Evolutionary conservation across 257 asterid genomes (phyloP), one percentile per base, ranked within the genome.

Genomic region (Marsdenia floribunda): DNA sequence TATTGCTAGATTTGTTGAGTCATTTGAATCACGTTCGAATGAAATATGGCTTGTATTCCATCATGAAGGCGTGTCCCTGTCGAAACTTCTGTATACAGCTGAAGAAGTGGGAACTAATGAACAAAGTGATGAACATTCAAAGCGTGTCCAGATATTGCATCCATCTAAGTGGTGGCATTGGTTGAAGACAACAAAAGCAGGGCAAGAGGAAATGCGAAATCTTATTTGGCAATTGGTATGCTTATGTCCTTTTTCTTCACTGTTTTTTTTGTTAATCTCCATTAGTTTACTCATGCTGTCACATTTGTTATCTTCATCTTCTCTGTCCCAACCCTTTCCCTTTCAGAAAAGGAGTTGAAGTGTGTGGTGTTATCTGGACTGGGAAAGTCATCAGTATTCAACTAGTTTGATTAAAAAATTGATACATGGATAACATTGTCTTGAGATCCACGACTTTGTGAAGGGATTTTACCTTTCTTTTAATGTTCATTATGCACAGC

Each of bases 91-190:
- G 37, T 92, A 94, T 72, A 87, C 97, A 55, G 96, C 98, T 82
- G 97, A 89, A 84, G 97, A 90, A 82, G 86, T 90, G 78, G 84
- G 83, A 58, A 77, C 83, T 71, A 89, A 88, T 73, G 81, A 80
- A 71, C 88, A 80, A 78, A 77, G 84, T 83, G 81, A 79, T 70
- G 88, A 92, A 75, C 83, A 82, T 74, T 86, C 76, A 26, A 90
- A 92, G 83, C 91, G 89, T 64, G 79, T 89, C 75, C 97, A 92
- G 85, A 86, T 92, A 82, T 87, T 94, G 82, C 97, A 87, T 76
- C 96, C 99, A 73, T 94, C 99, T 84, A 89, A 86, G 77, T 94
- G 99, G 99, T 94, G 99, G 99, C 89, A 88, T 78, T 87, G 97
- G 99, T 82, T 94, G 85, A 94, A 86, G 89, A 88, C 90, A 76